Evolutionary conservation across 75 land plant species (phyloP), one percentile per base, ranked within the genome.

Genomic region (Picea glauca): DNA sequence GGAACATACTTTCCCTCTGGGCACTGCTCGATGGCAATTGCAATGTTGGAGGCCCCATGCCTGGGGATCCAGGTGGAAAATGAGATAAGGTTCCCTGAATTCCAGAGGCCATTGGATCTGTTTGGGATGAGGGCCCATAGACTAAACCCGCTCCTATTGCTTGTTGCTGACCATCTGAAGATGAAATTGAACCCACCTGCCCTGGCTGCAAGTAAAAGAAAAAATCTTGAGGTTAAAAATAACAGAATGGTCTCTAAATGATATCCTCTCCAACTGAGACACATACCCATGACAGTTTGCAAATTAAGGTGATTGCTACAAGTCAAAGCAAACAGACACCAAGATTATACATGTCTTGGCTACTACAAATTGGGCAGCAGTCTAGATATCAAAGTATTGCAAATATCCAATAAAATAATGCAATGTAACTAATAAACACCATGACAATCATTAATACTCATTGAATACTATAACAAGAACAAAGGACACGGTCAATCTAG

Each of bases 1-100:
- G 91, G 78, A 91, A 92, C 64, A 83, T 77, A 78, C 77, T 82
- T 31, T 89, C 91, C 60, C 89, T 87, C 46, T 84, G 91, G 9
- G 58, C 61, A 21, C 76, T 62, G 21, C 54, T 54, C 23, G 85
- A 58, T 72, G 81, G 83, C 65, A 84, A 77, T 31, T 75, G 76
- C 65, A 91, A 78, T 30, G 93, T 80, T 76, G 89, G 91, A 68
- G 88, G 76, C 1, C 95, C 94, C 85, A 90, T 81, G 58, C 88
- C 88, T 46, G 89, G 74, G 62, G 95, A 85, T 40, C 90, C 86
- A 62, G 93, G 82, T 62, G 84, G 85, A 60, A 83, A 91, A 43
- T 84, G 83, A 74, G 88, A 77, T 78, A 77, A 89, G n/a, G 81
- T 23, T 23, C 83, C 88, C 78, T 84, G 87, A 82, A 85, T 58